These are phyloP conservation scores for Kregervanrija fluxuum DNA, from an alignment of 805 yeast species.

Conservation along the genomic window DNA sequence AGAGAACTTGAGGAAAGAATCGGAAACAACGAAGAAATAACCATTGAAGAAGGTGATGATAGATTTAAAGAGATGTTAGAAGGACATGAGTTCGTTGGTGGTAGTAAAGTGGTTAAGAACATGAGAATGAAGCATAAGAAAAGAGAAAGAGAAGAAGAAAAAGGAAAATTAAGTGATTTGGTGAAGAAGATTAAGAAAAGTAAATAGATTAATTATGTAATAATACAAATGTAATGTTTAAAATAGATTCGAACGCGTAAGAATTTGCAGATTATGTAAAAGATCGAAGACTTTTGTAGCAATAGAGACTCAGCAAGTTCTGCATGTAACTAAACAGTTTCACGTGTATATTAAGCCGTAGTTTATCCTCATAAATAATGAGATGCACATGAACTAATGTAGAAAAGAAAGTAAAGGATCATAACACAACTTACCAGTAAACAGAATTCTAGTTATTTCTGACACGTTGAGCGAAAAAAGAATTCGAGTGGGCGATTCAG, in stretches of 20 bases:
- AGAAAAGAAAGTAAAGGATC: too few relatives aligned
- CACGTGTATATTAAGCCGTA: too few relatives aligned
- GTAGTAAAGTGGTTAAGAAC: slow-evolving; percentile 82
- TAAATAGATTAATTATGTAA: background rate
- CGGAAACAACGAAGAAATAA: slow-evolving; percentile 31
- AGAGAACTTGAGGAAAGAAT: slow-evolving; percentile 39
- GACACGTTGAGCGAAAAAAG: too few relatives aligned
- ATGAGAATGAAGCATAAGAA: slow-evolving; percentile 69
- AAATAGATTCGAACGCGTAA: background rate
- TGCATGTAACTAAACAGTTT: too few relatives aligned
- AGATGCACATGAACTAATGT: too few relatives aligned
- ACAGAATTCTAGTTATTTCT: too few relatives aligned
- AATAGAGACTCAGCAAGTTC: too few relatives aligned
- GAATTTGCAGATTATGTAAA: too few relatives aligned
- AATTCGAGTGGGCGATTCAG: too few relatives aligned
- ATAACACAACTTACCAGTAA: too few relatives aligned
- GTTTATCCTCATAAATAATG: too few relatives aligned
- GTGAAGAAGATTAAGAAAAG: slow-evolving; percentile 45
- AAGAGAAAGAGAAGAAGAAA: slow-evolving; percentile 30
- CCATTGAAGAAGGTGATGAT: slow-evolving; percentile 70
- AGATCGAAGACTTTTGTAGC: too few relatives aligned
- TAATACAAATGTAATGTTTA: background rate
- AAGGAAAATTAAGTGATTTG: slow-evolving; percentile 23
- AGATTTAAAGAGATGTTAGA: slow-evolving; percentile 82
- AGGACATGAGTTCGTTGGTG: slow-evolving; percentile 87